Conservation (phyloP, 2,329 filamentous ascomycete species). For the Drechslerella coelobrocha region DNA sequence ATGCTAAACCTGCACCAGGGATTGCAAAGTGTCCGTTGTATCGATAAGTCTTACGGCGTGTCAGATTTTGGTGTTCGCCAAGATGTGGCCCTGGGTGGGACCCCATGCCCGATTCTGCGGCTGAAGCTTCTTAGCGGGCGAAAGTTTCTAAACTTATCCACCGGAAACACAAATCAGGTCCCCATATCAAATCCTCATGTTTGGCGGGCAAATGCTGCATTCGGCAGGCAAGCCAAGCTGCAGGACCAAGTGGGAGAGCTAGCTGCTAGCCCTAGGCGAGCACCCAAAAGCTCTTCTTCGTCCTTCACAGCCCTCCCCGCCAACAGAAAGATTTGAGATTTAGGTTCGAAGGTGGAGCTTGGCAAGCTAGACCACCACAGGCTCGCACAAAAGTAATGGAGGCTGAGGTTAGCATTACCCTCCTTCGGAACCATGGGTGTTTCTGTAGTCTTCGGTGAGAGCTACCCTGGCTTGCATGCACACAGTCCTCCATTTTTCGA, state of each 20-base stretch:
- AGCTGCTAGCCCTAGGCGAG: conserved; percentile 39
- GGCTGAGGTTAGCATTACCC: conserved; percentile 43
- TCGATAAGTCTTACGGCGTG: conserved; percentile 48
- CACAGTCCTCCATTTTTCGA: conserved; percentile 40
- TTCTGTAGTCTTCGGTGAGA: conserved; percentile 38
- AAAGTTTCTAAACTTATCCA: conserved; percentile 50
- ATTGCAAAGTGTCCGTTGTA: conserved; percentile 6
- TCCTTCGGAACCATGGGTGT: conserved; percentile 46
- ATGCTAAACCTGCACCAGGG: no score
- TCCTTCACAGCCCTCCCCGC: conserved; percentile 50
- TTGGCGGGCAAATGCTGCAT: conserved; percentile 42
- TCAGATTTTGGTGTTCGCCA: conserved; percentile 50
- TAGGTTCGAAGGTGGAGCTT: conserved; percentile 43
- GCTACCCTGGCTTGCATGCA: conserved; percentile 45
- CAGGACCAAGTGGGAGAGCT: conserved; percentile 23
- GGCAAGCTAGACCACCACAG: conserved; percentile 23
- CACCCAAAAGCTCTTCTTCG: conserved; percentile 22
- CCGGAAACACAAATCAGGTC: conserved; percentile 50
- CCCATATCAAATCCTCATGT: conserved; percentile 50
- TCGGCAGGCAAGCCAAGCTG: conserved; percentile 49
- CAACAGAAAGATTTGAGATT: conserved; percentile 51
- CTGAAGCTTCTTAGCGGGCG: conserved; percentile 49
- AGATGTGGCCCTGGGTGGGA: conserved; percentile 37
- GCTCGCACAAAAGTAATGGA: conserved; percentile 37
- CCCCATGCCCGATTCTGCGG: conserved; percentile 47